Evolutionary conservation across 2,329 filamentous ascomycete genomes (phyloP).

Genomic region (Fusarium sp.): DNA sequence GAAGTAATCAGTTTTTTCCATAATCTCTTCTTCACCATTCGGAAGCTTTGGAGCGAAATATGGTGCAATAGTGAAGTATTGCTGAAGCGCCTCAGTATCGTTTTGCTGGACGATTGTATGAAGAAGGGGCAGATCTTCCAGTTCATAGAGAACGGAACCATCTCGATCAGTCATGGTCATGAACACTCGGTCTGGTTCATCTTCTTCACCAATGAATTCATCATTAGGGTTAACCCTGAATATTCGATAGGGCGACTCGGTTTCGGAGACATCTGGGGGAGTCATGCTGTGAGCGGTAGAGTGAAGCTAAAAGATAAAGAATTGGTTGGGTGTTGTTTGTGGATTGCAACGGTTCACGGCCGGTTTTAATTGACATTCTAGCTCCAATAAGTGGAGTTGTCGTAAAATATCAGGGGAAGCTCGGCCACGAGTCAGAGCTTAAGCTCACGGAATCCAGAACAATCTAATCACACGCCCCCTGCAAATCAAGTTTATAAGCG

Average conservation of each 20-base stretch:
- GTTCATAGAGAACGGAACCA: constrained; percentile 2
- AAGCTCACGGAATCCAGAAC: background rate
- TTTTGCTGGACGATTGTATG: background rate
- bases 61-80: constrained; percentile 1
- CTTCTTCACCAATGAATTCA: background rate
- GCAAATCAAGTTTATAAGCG: too few species aligned
- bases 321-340: background rate
- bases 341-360: background rate
- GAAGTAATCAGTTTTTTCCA: background rate
- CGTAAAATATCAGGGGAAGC: background rate
- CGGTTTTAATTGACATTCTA: background rate
- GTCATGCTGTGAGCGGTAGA: background rate
- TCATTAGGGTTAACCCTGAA: background rate
- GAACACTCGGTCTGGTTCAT: rapidly evolving
- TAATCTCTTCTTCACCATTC: background rate
- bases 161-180: constrained; percentile 5
- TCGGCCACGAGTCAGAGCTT: background rate
- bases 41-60: background rate
- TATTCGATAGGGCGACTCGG: background rate
- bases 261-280: background rate
- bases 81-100: background rate
- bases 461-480: too few species aligned
- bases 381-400: background rate
- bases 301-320: background rate
- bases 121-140: background rate